phyloP scores from a whole-genome alignment of 352 stramenopile species.

The Pythium periplocum region DNA sequence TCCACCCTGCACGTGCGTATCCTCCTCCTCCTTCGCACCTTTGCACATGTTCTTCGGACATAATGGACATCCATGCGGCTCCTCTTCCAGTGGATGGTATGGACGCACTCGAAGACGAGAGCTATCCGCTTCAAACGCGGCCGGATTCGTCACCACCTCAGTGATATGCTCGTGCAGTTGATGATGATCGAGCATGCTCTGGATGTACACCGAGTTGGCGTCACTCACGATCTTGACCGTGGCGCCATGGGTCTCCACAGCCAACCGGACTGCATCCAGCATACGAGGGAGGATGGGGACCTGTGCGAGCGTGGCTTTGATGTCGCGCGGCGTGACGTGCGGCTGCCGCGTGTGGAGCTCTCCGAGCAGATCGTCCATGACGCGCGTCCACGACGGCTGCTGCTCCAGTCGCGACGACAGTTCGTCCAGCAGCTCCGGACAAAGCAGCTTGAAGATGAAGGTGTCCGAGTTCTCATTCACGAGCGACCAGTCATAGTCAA shows the following conservation, averaged over 20 bases:
- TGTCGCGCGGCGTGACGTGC: slow-evolving; percentile 24
- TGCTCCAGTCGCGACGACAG: slow-evolving; percentile 20
- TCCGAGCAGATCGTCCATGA: slow-evolving; percentile 63
- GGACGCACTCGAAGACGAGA: slow-evolving; percentile 43
- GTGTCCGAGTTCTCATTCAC: slow-evolving; percentile 83
- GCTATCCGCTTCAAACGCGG: slow-evolving; percentile 26
- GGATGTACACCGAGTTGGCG: slow-evolving; percentile 76
- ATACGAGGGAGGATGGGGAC: slow-evolving; percentile 62
- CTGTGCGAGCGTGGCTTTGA: slow-evolving; percentile 35
- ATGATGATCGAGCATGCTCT: slow-evolving; percentile 57
- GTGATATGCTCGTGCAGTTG: slow-evolving; percentile 25
- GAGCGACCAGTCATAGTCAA: slow-evolving; percentile 84
- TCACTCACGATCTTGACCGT: slow-evolving; percentile 73
- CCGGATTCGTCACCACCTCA: slow-evolving; percentile 56
- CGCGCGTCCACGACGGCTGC: slow-evolving; percentile 45
- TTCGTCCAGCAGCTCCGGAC: slow-evolving; percentile 46
- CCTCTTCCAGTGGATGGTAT: slow-evolving; percentile 32
- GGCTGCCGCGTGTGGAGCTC: slow-evolving; percentile 35
- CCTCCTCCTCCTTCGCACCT: slow-evolving; percentile 12
- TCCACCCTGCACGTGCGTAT: not conserved
- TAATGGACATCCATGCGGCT: slow-evolving; percentile 45
- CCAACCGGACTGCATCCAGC: slow-evolving; percentile 57
- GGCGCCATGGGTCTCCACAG: slow-evolving; percentile 28
- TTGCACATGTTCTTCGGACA: slow-evolving; percentile 85
- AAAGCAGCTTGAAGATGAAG: slow-evolving; percentile 63